Evolutionary conservation across 331 rosid genomes (phyloP).

Genomic region (Acacia concinna): DNA sequence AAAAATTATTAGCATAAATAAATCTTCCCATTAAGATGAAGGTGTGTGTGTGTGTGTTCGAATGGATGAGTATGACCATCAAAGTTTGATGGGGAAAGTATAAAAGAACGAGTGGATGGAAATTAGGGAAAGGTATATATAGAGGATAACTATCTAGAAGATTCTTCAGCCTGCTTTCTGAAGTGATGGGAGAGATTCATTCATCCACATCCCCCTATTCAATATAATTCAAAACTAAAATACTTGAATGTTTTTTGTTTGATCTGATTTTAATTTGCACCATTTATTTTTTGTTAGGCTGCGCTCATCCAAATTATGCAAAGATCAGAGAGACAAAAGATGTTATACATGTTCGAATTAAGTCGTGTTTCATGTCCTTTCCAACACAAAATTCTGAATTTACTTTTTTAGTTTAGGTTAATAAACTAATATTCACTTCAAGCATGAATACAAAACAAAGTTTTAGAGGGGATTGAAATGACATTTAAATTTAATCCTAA

Average conservation of each 20-base stretch:
- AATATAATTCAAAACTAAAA: not conserved
- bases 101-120: conserved; percentile 3
- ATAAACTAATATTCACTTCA: not conserved
- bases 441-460: not conserved
- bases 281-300: not conserved
- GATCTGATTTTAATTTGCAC: not conserved
- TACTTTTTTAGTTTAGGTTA: not conserved
- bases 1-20: not conserved
- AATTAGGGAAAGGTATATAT: not conserved
- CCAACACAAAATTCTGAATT: not conserved
- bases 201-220: not conserved
- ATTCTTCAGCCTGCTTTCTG: not conserved
- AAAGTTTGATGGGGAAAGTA: not conserved
- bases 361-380: not conserved
- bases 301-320: not conserved
- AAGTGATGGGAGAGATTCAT: not conserved
- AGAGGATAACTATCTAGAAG: conserved; percentile 24
- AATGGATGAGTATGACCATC: not conserved
- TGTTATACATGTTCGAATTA: not conserved
- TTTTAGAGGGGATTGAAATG: not conserved
- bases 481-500: not conserved
- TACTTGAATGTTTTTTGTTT: too few relatives aligned
- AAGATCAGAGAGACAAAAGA: not conserved
- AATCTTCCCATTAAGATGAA: not conserved
- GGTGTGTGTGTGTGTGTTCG: not conserved